These are phyloP conservation scores for Trypanosoma brucei DNA, from an alignment of 208 protist genomes.

Conservation along the genomic window DNA sequence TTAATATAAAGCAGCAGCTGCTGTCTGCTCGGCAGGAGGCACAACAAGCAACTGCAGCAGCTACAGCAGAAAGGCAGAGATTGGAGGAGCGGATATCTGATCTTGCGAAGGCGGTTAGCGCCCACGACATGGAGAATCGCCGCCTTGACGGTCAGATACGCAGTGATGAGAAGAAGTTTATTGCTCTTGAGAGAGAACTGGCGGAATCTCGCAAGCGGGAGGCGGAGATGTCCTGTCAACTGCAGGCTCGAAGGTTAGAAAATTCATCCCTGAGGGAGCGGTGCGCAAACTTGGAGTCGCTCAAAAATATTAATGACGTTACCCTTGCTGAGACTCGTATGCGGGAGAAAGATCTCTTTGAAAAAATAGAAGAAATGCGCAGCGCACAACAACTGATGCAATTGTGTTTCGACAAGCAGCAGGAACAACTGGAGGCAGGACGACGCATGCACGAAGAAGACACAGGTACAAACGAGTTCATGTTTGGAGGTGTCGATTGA, in stretches of 20 bases:
- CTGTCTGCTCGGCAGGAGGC: conserved; percentile 28
- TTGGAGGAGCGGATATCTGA: conserved; percentile 39
- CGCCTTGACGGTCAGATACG: conserved; percentile 41
- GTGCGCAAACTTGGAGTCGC: conserved; percentile 77
- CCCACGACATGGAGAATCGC: conserved; percentile 24
- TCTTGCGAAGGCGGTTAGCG: conserved; percentile 30
- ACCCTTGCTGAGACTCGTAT: conserved; percentile 56
- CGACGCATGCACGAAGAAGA: conserved; percentile 53
- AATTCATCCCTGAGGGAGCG: conserved; percentile 67
- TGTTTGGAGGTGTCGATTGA: conserved; percentile 7
- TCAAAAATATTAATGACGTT: conserved; percentile 74
- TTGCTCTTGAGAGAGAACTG: conserved; percentile 42
- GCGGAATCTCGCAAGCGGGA: conserved; percentile 39
- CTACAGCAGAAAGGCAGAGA: conserved; percentile 26
- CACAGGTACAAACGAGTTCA: conserved; percentile 17
- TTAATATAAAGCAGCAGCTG: conserved; percentile 30
- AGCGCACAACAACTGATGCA: conserved; percentile 83
- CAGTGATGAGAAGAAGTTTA: conserved; percentile 28
- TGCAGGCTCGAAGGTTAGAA: conserved; percentile 61
- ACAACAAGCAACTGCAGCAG: conserved; percentile 21
- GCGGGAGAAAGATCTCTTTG: conserved; percentile 63
- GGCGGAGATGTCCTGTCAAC: conserved; percentile 40
- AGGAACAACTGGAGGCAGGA: conserved; percentile 81
- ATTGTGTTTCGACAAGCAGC: conserved; percentile 87
- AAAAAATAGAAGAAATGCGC: conserved; percentile 78